phyloP scores from a whole-genome alignment of 2,329 filamentous ascomycete species.

The Escovopsis weberi region DNA sequence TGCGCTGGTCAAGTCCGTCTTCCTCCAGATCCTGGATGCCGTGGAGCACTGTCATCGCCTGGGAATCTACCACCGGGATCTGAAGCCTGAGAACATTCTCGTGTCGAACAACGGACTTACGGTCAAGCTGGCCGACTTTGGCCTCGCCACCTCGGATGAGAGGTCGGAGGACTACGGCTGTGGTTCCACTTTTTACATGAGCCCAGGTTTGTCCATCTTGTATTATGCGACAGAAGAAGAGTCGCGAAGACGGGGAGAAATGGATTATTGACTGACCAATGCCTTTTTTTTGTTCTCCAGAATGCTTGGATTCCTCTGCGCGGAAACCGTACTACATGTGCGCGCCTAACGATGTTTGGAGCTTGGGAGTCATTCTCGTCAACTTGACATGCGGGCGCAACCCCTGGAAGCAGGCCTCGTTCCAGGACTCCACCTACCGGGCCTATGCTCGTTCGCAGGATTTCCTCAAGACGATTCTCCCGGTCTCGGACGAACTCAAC shows the following conservation, averaged over 20 bases:
- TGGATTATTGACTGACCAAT: no score
- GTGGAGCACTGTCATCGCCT: slow-evolving; percentile 87
- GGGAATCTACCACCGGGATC: slow-evolving; percentile 91
- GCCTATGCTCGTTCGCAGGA: slow-evolving; percentile 73
- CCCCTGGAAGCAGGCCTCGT: slow-evolving; percentile 93
- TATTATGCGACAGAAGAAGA: neutral
- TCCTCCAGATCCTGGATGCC: slow-evolving; percentile 91
- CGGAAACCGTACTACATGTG: slow-evolving; percentile 71
- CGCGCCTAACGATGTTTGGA: slow-evolving; percentile 94
- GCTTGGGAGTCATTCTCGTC: slow-evolving; percentile 91
- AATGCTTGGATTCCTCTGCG: slow-evolving; percentile 73
- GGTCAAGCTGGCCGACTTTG: slow-evolving; percentile 94
- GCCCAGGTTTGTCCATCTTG: slow-evolving; percentile 58
- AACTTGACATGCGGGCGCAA: slow-evolving; percentile 97
- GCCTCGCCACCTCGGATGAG: slow-evolving; percentile 73
- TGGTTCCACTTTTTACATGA: slow-evolving; percentile 99
- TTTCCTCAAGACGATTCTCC: slow-evolving; percentile 86
- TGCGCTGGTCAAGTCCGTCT: slow-evolving; percentile 69
- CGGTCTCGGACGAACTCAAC: slow-evolving; percentile 80
- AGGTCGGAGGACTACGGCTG: slow-evolving; percentile 91
- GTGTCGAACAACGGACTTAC: slow-evolving; percentile 79
- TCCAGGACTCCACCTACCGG: slow-evolving; percentile 87
- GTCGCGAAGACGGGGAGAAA: no score
- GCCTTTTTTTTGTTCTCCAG: slow-evolving; percentile 33
- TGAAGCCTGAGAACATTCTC: slow-evolving; percentile 97